Base-by-base conservation (phyloP, 768 basidiomycete genomes). In the Psilocybe tampanensis region DNA sequence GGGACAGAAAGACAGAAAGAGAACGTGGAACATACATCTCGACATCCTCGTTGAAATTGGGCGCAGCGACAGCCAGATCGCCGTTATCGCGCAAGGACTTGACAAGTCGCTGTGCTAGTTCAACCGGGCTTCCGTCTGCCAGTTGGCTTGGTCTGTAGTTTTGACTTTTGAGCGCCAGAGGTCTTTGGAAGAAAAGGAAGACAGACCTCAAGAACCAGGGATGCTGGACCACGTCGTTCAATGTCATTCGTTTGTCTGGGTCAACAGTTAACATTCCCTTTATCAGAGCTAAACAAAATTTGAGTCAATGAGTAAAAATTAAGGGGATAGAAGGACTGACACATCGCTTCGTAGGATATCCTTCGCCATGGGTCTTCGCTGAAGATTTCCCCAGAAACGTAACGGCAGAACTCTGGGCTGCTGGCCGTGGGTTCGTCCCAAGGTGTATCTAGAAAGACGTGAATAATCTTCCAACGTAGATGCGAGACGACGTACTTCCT, bases 401-500 rank as follows among this genome's bases (percentile, higher is more conserved):
- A 99, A 8, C 83, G 82, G n/a, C 72, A 68, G 64, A 84, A 99
- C 70, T 98, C 97, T 1, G 85, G 83, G 57, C 90, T 91, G n/a
- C 77, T 76, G 1, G 69, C 64, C 0, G 94, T 93, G 2, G 97
- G 94, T 67, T 95, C 90, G 66, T 98, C 97, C 97, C 97, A 98
- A 2, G 97, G 97, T 0, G 97, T 98, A 66, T 97, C 95, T 98
- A 32, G n/a, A n/a, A 19, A 3, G 42, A 22, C 1, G 33, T 44
- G 9, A 34, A 41, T 9, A 47, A 50, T 23, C 5, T 50, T 3
- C 4, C 15, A 44, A 26, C 11, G 45, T 12, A n/a, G 12, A 9
- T 41, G n/a, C 32, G 23, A 60, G 19, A 59, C 39, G 5, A 79
- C 88, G 33, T 68, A 96, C 96, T 98, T 45, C 97, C 97, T 8